phyloP scores from a whole-genome alignment of 176 grass and related monocot genomes.

The Tillandsia leiboldiana region DNA sequence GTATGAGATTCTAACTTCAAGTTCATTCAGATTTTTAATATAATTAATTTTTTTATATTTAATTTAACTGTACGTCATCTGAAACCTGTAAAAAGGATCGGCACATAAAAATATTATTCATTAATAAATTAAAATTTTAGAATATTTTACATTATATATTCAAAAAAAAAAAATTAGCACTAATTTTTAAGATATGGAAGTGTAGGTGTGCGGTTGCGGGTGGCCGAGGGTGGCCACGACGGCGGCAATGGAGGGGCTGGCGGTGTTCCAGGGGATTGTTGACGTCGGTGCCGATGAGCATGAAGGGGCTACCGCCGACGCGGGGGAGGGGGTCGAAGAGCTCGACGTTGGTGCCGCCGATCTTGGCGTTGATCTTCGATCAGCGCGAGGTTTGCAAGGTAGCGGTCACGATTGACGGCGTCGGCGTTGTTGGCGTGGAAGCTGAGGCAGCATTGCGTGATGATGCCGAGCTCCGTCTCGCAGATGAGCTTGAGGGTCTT shows the following conservation, averaged over 20 bases:
- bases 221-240: slow-evolving; percentile 37
- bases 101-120: no score
- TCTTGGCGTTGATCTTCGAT: slow-evolving; percentile 48
- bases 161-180: no score
- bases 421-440: slow-evolving; percentile 12
- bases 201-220: slow-evolving; percentile 6
- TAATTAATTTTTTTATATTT: no score
- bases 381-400: slow-evolving; percentile 40
- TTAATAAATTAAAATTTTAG: no score
- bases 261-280: slow-evolving; percentile 41
- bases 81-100: no score
- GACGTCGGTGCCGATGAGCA: slow-evolving; percentile 57
- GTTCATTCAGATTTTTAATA: no score
- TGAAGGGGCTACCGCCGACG: slow-evolving; percentile 24
- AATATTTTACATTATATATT: no score
- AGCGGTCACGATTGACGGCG: slow-evolving; percentile 17
- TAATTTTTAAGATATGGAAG: no score
- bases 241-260: slow-evolving; percentile 44
- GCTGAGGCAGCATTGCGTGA: slow-evolving; percentile 43
- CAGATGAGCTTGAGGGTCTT: slow-evolving; percentile 48
- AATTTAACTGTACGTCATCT: no score
- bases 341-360: slow-evolving; percentile 45
- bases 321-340: slow-evolving; percentile 32
- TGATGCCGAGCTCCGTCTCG: slow-evolving; percentile 47
- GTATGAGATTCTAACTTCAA: no score